These are phyloP conservation scores for Cocos nucifera DNA, from an alignment of 176 grass and related monocot species.

Conservation along the genomic window DNA sequence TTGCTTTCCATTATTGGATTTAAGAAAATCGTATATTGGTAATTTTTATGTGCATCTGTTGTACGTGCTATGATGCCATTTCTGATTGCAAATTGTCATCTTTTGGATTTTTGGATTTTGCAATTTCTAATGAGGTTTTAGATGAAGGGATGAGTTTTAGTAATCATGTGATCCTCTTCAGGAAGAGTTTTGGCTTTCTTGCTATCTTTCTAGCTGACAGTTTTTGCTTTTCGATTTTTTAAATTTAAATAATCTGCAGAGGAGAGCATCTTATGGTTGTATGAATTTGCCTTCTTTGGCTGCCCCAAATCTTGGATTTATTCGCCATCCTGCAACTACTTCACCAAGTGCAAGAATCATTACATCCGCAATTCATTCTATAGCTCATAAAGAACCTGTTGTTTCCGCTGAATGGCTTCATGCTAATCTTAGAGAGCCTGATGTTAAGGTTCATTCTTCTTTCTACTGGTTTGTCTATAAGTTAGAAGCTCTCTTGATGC, in stretches of 20 bases:
- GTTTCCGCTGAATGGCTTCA: slow-evolving; percentile 85
- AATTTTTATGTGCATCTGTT: no score
- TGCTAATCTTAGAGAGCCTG: slow-evolving; percentile 71
- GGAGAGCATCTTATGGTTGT: not conserved
- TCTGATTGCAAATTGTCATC: not conserved
- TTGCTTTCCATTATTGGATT: no score
- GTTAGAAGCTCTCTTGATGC: no score
- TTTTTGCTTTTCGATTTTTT: no score
- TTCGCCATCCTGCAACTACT: not conserved
- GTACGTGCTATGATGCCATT: not conserved
- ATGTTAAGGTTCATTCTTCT: slow-evolving; percentile 49
- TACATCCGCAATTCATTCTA: slow-evolving; percentile 25
- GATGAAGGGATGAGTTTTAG: no score
- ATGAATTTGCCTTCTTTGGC: not conserved
- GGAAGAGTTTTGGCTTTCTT: not conserved
- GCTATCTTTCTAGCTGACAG: not conserved
- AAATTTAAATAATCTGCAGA: not conserved
- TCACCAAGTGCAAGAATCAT: not conserved
- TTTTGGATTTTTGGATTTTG: no score
- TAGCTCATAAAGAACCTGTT: slow-evolving; percentile 49
- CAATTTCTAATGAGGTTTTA: no score
- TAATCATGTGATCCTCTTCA: no score
- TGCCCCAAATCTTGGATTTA: not conserved
- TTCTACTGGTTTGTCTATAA: no score
- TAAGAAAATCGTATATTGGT: no score